Conservation (phyloP, 306 rosid genomes). For the Luffa acutangula region DNA sequence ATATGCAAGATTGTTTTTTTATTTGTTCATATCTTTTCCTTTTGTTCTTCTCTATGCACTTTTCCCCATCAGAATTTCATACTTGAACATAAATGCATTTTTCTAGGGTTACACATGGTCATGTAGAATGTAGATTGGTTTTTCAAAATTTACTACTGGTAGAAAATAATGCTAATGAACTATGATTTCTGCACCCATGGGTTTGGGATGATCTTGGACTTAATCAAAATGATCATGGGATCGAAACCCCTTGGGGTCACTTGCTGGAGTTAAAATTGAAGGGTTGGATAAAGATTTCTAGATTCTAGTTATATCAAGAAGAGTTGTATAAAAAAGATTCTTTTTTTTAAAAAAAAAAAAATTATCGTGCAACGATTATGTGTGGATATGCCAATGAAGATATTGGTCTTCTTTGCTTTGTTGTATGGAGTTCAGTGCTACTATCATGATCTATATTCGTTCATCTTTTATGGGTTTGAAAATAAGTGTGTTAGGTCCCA, state of each 20-base stretch:
- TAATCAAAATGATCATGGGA: neutral
- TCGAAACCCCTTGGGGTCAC: neutral
- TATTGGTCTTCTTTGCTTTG: neutral
- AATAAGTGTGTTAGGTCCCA: neutral
- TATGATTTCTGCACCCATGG: neutral
- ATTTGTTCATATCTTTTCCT: neutral
- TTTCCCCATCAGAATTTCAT: neutral
- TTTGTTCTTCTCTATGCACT: neutral
- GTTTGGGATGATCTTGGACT: neutral
- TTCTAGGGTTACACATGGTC: neutral
- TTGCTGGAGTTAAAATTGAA: neutral
- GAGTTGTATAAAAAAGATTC: neutral
- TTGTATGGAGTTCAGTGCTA: neutral
- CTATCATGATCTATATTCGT: neutral
- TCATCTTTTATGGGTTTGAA: neutral
- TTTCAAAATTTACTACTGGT: neutral
- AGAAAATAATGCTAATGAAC: neutral
- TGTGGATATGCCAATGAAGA: neutral
- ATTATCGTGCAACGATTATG: neutral
- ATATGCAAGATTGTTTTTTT: constrained; percentile 1
- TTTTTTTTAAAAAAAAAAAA: neutral
- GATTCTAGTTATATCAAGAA: neutral
- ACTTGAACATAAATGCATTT: neutral
- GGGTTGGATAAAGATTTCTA: neutral
- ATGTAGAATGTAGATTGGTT: neutral